Percentiles rank a stretch among this genome's conserved stretches.
phyloP scores from a whole-genome alignment of 202 grass and related monocot genomes.

The Zoysia matrella region DNA sequence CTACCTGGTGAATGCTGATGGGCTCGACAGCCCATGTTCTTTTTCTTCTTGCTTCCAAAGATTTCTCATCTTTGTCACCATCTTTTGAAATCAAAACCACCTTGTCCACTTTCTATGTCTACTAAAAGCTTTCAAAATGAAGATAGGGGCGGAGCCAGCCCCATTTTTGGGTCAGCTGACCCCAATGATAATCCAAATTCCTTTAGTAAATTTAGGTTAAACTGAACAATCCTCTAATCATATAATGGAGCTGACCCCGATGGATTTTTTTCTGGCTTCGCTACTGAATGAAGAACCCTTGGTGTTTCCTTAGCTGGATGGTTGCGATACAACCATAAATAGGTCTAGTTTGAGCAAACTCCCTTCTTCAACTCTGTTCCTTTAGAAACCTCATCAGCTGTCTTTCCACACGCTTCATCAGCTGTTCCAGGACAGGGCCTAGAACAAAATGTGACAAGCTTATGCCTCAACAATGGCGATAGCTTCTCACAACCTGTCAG shows the following conservation, averaged over 20 bases:
- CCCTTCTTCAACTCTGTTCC: conserved; percentile 42
- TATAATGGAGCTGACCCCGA: too few species aligned
- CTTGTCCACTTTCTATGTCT: conserved; percentile 5
- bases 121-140: not conserved
- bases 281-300: too few species aligned
- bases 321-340: not conserved
- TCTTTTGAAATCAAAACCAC: not conserved
- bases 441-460: conserved; percentile 62
- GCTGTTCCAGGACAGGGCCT: conserved; percentile 27
- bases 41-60: conserved; percentile 24
- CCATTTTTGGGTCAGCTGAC: too few species aligned
- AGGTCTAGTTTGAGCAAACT: conserved; percentile 45
- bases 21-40: conserved; percentile 6
- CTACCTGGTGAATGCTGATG: not conserved
- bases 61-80: conserved; percentile 10
- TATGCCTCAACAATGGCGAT: conserved; percentile 71
- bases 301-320: not conserved
- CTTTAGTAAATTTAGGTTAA: too few species aligned
- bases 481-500: conserved; percentile 68
- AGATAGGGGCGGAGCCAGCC: too few species aligned
- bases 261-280: too few species aligned
- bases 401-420: conserved; percentile 34
- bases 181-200: too few species aligned
- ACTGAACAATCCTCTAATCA: too few species aligned
- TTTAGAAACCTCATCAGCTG: conserved; percentile 19